Evolutionary conservation across 176 grass and related monocot genomes (phyloP), one percentile per base, ranked within the genome.

Genomic region (Oropetium thomaeum): DNA sequence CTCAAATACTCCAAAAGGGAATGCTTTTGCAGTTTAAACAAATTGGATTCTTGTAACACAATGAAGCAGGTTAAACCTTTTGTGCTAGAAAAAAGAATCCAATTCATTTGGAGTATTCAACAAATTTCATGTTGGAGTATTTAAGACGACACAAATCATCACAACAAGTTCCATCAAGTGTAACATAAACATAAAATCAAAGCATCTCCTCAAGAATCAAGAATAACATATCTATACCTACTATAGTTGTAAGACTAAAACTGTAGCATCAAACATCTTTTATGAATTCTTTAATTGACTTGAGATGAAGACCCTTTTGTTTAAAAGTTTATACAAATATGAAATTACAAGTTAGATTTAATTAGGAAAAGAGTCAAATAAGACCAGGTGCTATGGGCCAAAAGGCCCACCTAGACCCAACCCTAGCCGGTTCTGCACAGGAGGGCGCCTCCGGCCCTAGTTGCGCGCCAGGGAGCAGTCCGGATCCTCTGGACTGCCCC

Each of bases 1-100:
- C 70, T 73, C 70, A 73, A 73, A 58, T 15, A 58, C 51, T 73
- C 70, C 49, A 71, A 71, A n/a, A 38, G 69, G 69, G 33, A 53
- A 69, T 31, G 19, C n/a, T n/a, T n/a, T n/a, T n/a, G n/a, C n/a
- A n/a, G n/a, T n/a, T n/a, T n/a, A 17, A 47, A 17, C 13, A 13
- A 0, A 51, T 2, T 51, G 47, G 47, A 51, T n/a, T 8, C 47
- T 51, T n/a, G 47, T 51, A n/a, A 51, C 19, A 51, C 16, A 51
- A 51, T n/a, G 47, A 51, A 51, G 19, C 15, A 48, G 5, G 16
- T 5, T 6, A 48, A 0, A 20, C 17, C 45, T n/a, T 16, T 49
- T 15, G 15, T 48, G 16, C 19, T 17, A 19, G 14, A n/a, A n/a
- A 48, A 1, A 19, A 2, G 44, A 51, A 51, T 51, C 17, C 19